Conservation (phyloP, 1,284 basidiomycete genomes). For the Heliocybe sulcata region DNA sequence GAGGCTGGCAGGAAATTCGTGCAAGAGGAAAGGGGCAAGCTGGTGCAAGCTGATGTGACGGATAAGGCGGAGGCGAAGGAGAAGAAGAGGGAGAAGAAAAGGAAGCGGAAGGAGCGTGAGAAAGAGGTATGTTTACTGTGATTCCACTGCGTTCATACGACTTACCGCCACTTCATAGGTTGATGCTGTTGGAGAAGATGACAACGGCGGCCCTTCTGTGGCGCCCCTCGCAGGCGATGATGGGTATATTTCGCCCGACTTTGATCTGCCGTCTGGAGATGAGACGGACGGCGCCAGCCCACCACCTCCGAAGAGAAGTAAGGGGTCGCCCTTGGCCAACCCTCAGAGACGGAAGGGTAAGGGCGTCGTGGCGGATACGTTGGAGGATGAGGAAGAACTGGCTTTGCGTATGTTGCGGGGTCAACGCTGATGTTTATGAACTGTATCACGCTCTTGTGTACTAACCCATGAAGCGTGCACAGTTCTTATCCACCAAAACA, state of each 20-base stretch:
- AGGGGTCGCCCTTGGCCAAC: conserved; percentile 16
- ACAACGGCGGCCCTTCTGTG: conserved; percentile 20
- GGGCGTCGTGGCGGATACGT: conserved; percentile 8
- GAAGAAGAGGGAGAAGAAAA: conserved; percentile 80
- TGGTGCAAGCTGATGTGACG: conserved; percentile 63
- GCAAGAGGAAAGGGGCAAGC: conserved; percentile 62
- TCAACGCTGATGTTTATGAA: conserved; percentile 4
- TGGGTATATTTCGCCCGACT: conserved; percentile 68
- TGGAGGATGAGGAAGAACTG: conserved; percentile 48
- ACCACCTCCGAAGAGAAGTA: conserved; percentile 33
- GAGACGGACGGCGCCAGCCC: conserved; percentile 38
- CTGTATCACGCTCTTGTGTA: no score
- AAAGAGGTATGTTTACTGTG: conserved; percentile 40
- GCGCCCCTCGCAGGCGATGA: conserved; percentile 43
- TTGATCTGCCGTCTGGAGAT: conserved; percentile 43
- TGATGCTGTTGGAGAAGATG: conserved; percentile 13
- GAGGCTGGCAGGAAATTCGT: conserved; percentile 67
- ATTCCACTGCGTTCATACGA: not conserved
- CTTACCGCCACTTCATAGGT: conserved; percentile 2
- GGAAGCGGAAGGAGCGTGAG: conserved; percentile 84
- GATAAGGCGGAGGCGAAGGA: conserved; percentile 84
- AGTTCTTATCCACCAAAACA: no score
- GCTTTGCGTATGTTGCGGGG: conserved; percentile 34
- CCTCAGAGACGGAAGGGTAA: conserved; percentile 1
- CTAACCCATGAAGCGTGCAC: no score